Base-by-base conservation (phyloP, 306 rosid genomes). In the Luffa acutangula region DNA sequence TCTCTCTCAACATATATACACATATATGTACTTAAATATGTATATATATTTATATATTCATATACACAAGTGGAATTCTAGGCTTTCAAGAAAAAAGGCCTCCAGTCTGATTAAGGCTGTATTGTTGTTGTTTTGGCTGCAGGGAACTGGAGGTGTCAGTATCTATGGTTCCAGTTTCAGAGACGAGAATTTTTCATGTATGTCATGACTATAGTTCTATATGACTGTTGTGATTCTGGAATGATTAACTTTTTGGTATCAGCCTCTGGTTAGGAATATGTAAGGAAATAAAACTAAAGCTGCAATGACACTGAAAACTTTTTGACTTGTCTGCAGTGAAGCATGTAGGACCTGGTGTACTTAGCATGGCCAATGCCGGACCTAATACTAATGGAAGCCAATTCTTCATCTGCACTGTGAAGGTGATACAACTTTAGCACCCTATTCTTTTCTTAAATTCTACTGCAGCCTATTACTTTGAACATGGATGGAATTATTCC, bases 281-380 rank as follows among this genome's bases (percentile, higher is more conserved):
- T 46, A 25, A 46, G 42, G 75, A 69, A 13, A 13, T 72, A 31
- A 72, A 45, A 45, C 18, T 72, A 46, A 46, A 72, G 54, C 58
- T 25, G 12, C 58, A 13, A 72, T 14, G 58, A 25, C 42, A 11
- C 21, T 25, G 54, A 21, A 11, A 21, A 20, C 53, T 48, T 25
- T 46, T 72, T 72, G 79, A 78, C 77, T 69, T 84, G 57, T 59
- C 77, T 89, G 90, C 95, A 90, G 98, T 92, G 92, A 94, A 90
- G 83, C 98, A 94, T 86, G 82, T 84, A 41, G 98, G 96, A 62
- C 89, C 98, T 76, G 98, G 98, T 77, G 91, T 92, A 82, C 82
- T 94, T 90, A 94, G 98, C 89, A 94, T 94, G 98, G 98, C 97
- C 25, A 94, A 92, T 83, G 97, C 97, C 0, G 98, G 98, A 69